Conservation (phyloP, 768 basidiomycete species). For the Rhodosporidiobolus sp. region DNA sequence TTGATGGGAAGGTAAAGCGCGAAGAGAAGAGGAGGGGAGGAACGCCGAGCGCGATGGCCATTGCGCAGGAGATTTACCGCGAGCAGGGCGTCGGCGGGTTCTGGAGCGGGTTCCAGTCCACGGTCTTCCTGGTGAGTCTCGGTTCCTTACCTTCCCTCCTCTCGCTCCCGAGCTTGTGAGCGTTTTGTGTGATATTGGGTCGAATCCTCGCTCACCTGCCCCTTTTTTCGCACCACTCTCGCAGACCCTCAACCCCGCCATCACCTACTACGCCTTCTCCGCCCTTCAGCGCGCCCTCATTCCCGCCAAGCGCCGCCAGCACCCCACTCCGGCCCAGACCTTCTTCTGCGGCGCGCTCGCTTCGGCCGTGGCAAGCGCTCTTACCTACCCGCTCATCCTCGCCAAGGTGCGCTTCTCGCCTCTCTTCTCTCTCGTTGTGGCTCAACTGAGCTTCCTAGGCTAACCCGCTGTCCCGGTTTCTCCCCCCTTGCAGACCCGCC, state of each 20-base stretch:
- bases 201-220: too few species aligned
- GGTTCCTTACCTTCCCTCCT: constrained; percentile 23
- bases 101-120: constrained; percentile 60
- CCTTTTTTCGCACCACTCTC: background rate
- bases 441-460: too few species aligned
- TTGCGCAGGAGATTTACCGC: constrained; percentile 54
- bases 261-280: constrained; percentile 60
- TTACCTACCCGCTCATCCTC: constrained; percentile 62
- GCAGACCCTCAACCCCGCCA: constrained; percentile 56
- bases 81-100: constrained; percentile 59
- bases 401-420: constrained; percentile 51
- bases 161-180: background rate
- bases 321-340: constrained; percentile 54
- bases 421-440: background rate
- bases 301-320: constrained; percentile 42
- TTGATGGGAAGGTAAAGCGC: background rate
- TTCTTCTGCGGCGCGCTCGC: constrained; percentile 62
- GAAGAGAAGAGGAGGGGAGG: constrained; percentile 42
- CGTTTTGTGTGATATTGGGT: too few species aligned
- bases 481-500: constrained; percentile 28
- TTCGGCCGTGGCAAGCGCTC: constrained; percentile 54
- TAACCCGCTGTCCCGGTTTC: too few species aligned
- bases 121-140: constrained; percentile 51
- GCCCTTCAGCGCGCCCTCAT: constrained; percentile 54
- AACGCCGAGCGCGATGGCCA: constrained; percentile 37